Evolutionary conservation across 1,284 basidiomycete genomes (phyloP), one percentile per base, ranked within the genome.

Genomic region (Austropuccinia psidii): DNA sequence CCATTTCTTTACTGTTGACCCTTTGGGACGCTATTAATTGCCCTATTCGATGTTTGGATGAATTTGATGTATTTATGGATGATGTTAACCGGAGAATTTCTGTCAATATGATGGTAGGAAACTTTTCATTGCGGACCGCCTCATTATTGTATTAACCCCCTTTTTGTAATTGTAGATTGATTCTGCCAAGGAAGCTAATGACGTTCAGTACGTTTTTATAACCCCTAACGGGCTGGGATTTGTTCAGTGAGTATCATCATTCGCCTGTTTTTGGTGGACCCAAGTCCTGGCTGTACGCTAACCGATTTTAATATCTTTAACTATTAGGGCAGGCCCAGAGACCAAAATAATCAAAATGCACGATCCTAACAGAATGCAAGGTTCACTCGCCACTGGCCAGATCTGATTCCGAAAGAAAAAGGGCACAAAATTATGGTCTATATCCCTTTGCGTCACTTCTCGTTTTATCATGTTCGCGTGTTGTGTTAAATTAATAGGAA

Each of bases 11-110:
- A 66, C 83, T 99, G 62, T 83, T 98, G 35, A 89, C 96, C 6
- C 83, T 99, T 52, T 99, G 96, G 96, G 91, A 96, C 78, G 89
- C 91, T 11, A 91, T 95, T 72, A 89, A 90, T 0, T 95, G 93
- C 80, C 95, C 94, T 0, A 86, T 99, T 67, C 85, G 95, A 74
- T 98, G 95, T 79, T 86, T 98, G 39, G 94, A 95, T 88, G 82
- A 79, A 84, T 83, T 76, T 55, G 79, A 96, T 77, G 93, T 97
- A 15, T 97, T 95, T 83, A 92, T 96, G 89, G 94, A 98, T 79
- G 88, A 89, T 29, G 89, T 93, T 73, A 97, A 97, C 80, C 87
- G 95, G 41, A 87, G 87, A 74, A 89, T 95, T 76, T 90, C 90
- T 75, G 92, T 93, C 86, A 89, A 86, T 81, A 91, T 94, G 88